Conservation (phyloP, 441 rosid genomes). For the Francoa sonchifolia region DNA sequence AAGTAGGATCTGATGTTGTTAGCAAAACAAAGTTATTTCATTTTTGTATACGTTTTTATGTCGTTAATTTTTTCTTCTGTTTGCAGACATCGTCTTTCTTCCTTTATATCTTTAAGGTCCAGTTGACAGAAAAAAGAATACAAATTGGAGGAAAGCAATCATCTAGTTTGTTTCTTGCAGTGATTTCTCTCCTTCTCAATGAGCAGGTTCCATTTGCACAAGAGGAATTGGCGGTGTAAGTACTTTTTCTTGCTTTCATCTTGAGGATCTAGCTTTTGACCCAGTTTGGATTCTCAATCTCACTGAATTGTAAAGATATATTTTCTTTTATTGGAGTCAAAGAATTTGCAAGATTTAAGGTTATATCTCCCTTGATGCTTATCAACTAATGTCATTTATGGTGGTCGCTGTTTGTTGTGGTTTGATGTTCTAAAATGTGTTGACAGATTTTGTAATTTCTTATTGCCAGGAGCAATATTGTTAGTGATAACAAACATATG, state of each 20-base stretch:
- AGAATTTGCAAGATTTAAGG: no score
- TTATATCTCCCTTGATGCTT: no score
- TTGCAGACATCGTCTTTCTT: constrained; percentile 81
- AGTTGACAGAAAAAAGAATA: constrained; percentile 57
- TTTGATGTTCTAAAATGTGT: no score
- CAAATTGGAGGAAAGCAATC: constrained; percentile 73
- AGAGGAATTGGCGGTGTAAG: constrained; percentile 68
- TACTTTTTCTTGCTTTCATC: constrained; percentile 9
- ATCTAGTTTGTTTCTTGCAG: constrained; percentile 52
- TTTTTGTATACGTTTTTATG: neutral
- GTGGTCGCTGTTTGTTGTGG: neutral
- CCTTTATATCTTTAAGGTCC: constrained; percentile 79
- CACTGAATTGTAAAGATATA: no score
- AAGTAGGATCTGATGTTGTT: no score
- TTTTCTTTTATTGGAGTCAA: no score
- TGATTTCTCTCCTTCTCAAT: constrained; percentile 50
- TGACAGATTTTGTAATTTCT: constrained; percentile 9
- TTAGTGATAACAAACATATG: constrained; percentile 69
- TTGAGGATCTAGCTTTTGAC: no score
- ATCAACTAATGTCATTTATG: no score
- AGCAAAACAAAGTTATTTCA: no score
- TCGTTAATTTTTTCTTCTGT: neutral
- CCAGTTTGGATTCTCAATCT: no score
- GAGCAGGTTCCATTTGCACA: constrained; percentile 84
- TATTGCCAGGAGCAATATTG: constrained; percentile 76